A percentile compares a stretch with the other conserved stretches of the same genome.
Evolutionary conservation across 1,284 basidiomycete genomes (phyloP).

Genomic region (Athelia psychrophila): DNA sequence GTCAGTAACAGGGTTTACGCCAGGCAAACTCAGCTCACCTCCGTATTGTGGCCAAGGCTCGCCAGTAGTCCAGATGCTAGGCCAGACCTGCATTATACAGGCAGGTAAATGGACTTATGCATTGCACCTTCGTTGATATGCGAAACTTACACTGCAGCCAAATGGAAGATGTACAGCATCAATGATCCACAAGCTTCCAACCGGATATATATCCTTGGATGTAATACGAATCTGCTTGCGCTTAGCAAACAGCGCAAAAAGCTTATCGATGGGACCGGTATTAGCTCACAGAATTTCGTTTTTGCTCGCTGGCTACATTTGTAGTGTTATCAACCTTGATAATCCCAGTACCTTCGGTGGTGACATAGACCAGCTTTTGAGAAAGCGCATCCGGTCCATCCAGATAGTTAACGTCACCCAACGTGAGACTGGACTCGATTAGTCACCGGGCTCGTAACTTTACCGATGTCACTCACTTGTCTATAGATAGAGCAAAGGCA

Average conservation of each 20-base stretch:
- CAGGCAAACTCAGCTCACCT: slow-evolving; percentile 41
- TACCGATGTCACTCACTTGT: no score
- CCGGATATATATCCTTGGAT: slow-evolving; percentile 35
- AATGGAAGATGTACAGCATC: slow-evolving; percentile 45
- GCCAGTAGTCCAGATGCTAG: neutral
- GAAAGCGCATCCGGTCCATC: neutral
- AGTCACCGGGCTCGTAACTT: no score
- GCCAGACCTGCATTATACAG: neutral
- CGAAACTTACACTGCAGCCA: slow-evolving; percentile 10
- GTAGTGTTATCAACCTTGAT: slow-evolving; percentile 59
- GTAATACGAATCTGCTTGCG: slow-evolving; percentile 33
- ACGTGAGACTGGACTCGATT: neutral
- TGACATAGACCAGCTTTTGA: neutral
- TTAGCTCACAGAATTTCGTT: slow-evolving; percentile 52
- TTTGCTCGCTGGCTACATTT: slow-evolving; percentile 41
- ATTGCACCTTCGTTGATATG: no score
- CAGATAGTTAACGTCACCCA: neutral
- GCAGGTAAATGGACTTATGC: no score
- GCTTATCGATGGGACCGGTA: neutral
- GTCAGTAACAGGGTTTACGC: no score
- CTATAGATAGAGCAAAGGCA: no score
- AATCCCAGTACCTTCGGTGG: slow-evolving; percentile 46
- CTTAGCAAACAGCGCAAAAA: neutral
- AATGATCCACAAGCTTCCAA: slow-evolving; percentile 46
- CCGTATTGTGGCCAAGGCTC: neutral